Percentiles rank a stretch among this genome's conserved stretches.
phyloP scores from a whole-genome alignment of 2,329 filamentous ascomycete species.

The Fusarium phyllophilum region DNA sequence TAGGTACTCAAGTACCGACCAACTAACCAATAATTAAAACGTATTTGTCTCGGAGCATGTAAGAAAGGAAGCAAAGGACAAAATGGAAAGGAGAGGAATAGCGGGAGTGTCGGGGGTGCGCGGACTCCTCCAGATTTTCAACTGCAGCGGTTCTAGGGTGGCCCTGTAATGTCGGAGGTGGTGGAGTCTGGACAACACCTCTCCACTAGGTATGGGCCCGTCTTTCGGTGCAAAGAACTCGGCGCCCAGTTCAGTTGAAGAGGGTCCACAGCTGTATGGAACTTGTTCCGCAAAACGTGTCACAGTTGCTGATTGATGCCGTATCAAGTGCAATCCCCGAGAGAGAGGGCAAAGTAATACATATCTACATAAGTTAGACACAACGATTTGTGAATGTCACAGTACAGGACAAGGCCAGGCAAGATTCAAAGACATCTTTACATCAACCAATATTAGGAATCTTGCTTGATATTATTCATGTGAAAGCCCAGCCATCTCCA shows the following conservation, averaged over 20 bases:
- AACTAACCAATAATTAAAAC: neutral
- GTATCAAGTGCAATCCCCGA: conserved; percentile 35
- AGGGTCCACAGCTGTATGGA: conserved; percentile 23
- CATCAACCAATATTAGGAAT: neutral
- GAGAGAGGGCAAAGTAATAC: conserved; percentile 2
- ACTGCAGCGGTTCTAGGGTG: conserved; percentile 26
- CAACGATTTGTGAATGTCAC: neutral
- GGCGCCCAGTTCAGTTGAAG: conserved; percentile 22
- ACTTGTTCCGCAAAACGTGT: conserved; percentile 17
- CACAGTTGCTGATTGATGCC: conserved; percentile 36
- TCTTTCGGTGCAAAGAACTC: conserved; percentile 25
- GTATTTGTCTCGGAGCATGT: neutral
- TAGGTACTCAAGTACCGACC: neutral
- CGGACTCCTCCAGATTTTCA: conserved; percentile 38
- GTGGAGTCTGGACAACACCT: conserved; percentile 29
- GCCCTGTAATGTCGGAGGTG: conserved; percentile 38
- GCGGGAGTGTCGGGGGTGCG: conserved; percentile 34
- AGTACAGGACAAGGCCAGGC: neutral
- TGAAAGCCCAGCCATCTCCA: neutral
- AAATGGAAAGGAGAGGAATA: conserved; percentile 8
- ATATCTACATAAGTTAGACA: neutral
- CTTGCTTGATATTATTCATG: neutral
- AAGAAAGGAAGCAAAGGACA: conserved; percentile 11
- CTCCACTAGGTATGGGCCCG: conserved; percentile 33
- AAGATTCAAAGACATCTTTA: neutral